These are phyloP conservation scores for Pyrenophora tritici-repentis DNA, from an alignment of 2,329 filamentous ascomycete species.

Conservation along the genomic window DNA sequence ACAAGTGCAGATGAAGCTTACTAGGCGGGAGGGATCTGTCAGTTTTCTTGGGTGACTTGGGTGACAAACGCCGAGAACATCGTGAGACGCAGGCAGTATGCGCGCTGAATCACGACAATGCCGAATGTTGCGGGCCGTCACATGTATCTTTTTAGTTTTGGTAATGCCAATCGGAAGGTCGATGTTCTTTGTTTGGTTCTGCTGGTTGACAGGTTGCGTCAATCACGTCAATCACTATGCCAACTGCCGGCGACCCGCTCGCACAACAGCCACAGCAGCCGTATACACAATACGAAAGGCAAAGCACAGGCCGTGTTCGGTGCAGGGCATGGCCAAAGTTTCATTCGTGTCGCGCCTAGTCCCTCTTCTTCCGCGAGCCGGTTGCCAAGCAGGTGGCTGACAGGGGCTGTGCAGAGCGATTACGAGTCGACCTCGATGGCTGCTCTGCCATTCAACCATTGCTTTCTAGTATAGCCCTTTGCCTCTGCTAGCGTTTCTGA, in stretches of 20 bases:
- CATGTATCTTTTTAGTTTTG: conserved; percentile 1
- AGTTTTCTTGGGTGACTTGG: conserved; percentile 1
- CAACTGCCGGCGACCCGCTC: no score
- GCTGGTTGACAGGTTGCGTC: no score
- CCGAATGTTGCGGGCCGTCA: conserved; percentile 5
- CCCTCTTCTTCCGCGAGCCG: conserved; percentile 17
- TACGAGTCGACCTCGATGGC: conserved; percentile 23
- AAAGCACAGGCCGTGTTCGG: background rate
- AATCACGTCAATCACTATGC: no score
- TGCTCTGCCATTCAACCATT: conserved; percentile 18
- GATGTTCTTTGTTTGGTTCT: background rate
- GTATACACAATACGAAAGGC: background rate
- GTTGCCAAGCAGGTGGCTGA: conserved; percentile 20
- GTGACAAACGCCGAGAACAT: conserved; percentile 10
- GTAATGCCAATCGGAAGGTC: background rate
- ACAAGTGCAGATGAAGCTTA: conserved; percentile 2
- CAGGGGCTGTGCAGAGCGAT: conserved; percentile 29
- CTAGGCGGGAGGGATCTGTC: background rate
- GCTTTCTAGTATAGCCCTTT: conserved; percentile 14
- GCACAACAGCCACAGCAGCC: no score
- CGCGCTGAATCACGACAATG: conserved; percentile 6
- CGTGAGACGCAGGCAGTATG: conserved; percentile 15
- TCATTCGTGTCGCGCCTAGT: conserved; percentile 29
- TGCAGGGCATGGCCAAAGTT: conserved; percentile 15
- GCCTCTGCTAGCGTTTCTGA: conserved; percentile 11